phyloP scores from a whole-genome alignment of 495 filamentous ascomycete species.

The Hypomontagnella submonticulosa region DNA sequence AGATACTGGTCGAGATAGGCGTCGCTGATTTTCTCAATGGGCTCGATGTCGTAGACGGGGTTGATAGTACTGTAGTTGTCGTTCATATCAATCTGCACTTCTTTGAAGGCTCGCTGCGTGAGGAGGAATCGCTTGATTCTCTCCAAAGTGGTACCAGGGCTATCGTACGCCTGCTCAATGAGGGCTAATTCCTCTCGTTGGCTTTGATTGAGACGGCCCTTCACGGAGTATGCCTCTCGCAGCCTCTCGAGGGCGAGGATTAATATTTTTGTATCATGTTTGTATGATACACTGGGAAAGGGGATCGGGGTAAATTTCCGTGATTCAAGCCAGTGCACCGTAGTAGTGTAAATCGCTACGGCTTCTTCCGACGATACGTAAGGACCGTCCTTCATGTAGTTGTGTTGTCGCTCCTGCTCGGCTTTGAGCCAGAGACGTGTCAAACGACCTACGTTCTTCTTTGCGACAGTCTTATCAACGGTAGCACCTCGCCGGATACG shows the following conservation, averaged over 20 bases:
- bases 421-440: constrained; percentile 98
- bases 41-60: constrained; percentile 98
- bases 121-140: constrained; percentile 98
- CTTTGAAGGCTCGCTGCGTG: constrained; percentile 98
- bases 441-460: constrained; percentile 97
- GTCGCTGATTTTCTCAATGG: constrained; percentile 99
- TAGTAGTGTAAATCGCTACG: constrained; percentile 98
- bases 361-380: constrained; percentile 99
- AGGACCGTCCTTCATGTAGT: constrained; percentile 99
- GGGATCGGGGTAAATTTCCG: constrained; percentile 98
- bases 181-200: constrained; percentile 97
- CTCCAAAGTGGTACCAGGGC: constrained; percentile 93
- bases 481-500: constrained; percentile 95
- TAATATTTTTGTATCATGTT: constrained; percentile 99
- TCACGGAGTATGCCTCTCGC: constrained; percentile 97
- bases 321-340: constrained; percentile 98
- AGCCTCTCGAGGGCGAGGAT: constrained; percentile 95
- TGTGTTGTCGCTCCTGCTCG: constrained; percentile 98
- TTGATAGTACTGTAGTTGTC: constrained; percentile 99
- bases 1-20: constrained; percentile 99
- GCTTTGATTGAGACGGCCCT: constrained; percentile 95
- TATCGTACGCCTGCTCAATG: constrained; percentile 99
- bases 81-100: constrained; percentile 99
- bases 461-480: constrained; percentile 98
- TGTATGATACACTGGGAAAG: constrained; percentile 99